A percentile compares a stretch with the other conserved stretches of the same genome.
These are phyloP conservation scores for Ogataea paradorogensis DNA, from an alignment of 805 yeast species.

Conservation along the genomic window DNA sequence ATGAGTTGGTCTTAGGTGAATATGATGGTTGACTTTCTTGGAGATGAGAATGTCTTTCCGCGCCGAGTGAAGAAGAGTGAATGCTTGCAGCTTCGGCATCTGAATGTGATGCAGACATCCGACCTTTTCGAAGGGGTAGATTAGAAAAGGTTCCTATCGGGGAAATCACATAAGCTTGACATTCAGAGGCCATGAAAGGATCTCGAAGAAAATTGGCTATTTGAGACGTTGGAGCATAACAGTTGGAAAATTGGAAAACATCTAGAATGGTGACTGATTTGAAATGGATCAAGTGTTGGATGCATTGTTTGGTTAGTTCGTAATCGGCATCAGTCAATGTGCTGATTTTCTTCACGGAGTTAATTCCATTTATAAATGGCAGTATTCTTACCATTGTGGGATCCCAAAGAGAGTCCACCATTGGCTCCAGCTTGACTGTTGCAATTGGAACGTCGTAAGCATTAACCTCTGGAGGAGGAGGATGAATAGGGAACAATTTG, in stretches of 20 bases:
- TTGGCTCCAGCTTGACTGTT: slow-evolving; percentile 66
- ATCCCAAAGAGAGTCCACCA: slow-evolving; percentile 94
- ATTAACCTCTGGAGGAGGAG: slow-evolving; percentile 72
- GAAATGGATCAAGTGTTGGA: slow-evolving; percentile 88
- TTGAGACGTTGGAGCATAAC: slow-evolving; percentile 84
- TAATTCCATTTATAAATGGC: slow-evolving; percentile 85
- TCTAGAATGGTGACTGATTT: slow-evolving; percentile 80
- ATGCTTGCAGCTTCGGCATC: slow-evolving; percentile 22
- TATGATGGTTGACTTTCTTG: slow-evolving; percentile 6
- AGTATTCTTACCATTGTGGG: slow-evolving; percentile 89
- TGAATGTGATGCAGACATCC: slow-evolving; percentile 27
- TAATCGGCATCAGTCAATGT: slow-evolving; percentile 79
- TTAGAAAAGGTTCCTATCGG: slow-evolving; percentile 34
- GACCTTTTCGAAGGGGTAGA: slow-evolving; percentile 34
- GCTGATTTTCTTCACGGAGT: slow-evolving; percentile 74
- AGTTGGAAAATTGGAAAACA: slow-evolving; percentile 83
- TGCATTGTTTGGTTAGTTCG: slow-evolving; percentile 74
- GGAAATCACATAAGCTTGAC: slow-evolving; percentile 75
- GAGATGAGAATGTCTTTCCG: slow-evolving; percentile 13
- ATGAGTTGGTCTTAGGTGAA: slow-evolving; percentile 15
- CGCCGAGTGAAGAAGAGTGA: slow-evolving; percentile 12
- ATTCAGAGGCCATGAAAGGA: slow-evolving; percentile 67
- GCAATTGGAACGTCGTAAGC: slow-evolving; percentile 89
- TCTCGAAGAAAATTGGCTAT: slow-evolving; percentile 67
- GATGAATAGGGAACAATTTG: slow-evolving; percentile 85